These are phyloP conservation scores for Penicillium cosmopolitanum DNA, from an alignment of 495 filamentous ascomycete genomes.

Conservation along the genomic window DNA sequence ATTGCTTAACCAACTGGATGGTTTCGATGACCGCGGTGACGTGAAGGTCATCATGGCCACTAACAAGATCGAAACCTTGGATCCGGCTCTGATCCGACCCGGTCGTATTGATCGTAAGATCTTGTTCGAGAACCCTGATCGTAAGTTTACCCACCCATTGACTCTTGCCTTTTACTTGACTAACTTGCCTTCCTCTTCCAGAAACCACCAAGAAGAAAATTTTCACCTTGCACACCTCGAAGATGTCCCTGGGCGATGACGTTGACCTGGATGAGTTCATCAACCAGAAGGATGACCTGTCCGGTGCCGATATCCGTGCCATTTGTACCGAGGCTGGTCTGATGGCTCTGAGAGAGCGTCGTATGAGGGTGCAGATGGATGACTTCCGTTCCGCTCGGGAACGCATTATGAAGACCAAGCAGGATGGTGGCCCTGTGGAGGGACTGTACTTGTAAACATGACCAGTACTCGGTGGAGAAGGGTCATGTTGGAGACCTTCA, in stretches of 20 bases:
- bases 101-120: slow-evolving; percentile 99
- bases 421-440: slow-evolving; percentile 91
- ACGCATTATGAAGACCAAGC: slow-evolving; percentile 97
- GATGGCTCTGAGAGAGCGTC: slow-evolving; percentile 90
- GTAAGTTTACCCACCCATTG: slow-evolving; percentile 49
- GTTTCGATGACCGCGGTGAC: slow-evolving; percentile 97
- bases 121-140: slow-evolving; percentile 98
- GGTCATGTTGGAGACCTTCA: slow-evolving; percentile 16
- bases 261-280: slow-evolving; percentile 99
- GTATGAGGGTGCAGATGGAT: slow-evolving; percentile 99
- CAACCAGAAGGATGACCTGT: slow-evolving; percentile 96
- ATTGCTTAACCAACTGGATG: slow-evolving; percentile 96
- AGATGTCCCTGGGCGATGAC: slow-evolving; percentile 95
- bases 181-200: slow-evolving; percentile 41
- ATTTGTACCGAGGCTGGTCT: slow-evolving; percentile 98
- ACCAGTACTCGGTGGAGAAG: slow-evolving; percentile 8
- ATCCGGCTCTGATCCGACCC: slow-evolving; percentile 94
- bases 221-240: slow-evolving; percentile 97
- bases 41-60: slow-evolving; percentile 99
- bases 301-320: slow-evolving; percentile 96
- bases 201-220: slow-evolving; percentile 99
- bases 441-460: slow-evolving; percentile 89
- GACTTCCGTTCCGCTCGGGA: slow-evolving; percentile 94
- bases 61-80: slow-evolving; percentile 98
- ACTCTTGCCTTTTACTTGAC: slow-evolving; percentile 8